Evolutionary conservation across 1,284 basidiomycete genomes (phyloP).

Genomic region (Trichosporon sp.): DNA sequence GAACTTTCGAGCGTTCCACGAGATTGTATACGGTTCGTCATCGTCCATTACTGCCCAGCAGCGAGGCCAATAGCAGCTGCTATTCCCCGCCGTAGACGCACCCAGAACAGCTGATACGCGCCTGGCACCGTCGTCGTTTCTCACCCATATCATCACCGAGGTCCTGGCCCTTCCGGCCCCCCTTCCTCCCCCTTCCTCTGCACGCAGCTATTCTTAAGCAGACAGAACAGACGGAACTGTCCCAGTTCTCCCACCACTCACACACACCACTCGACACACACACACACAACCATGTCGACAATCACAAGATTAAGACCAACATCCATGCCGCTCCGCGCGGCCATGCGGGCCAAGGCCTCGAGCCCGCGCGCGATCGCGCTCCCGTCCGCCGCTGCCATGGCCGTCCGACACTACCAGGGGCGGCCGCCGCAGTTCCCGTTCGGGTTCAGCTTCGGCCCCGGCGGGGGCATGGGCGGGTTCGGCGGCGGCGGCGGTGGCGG

Average conservation of each 20-base stretch:
- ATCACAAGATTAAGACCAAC: background rate
- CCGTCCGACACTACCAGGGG: slow-evolving; percentile 3
- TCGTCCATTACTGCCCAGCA: background rate
- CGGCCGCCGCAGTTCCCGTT: slow-evolving; percentile 1
- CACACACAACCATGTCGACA: background rate
- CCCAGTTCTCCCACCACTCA: background rate
- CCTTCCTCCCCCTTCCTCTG: background rate
- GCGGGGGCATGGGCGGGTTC: background rate
- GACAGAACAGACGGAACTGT: background rate
- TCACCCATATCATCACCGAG: slow-evolving; percentile 2
- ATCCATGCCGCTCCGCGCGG: background rate
- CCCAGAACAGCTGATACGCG: background rate
- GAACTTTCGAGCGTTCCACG: background rate
- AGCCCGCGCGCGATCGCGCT: background rate
- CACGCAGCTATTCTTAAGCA: background rate
- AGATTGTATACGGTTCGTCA: background rate
- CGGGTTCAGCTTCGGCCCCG: background rate
- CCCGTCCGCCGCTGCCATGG: background rate
- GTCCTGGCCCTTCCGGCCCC: background rate
- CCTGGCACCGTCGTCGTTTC: background rate
- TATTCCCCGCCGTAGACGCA: background rate
- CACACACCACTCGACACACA: background rate
- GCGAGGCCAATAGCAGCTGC: background rate
- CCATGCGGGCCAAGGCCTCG: background rate
- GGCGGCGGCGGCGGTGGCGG: background rate